These are phyloP conservation scores for Phaffia tasmanica DNA, from an alignment of 768 basidiomycete species.

Conservation along the genomic window DNA sequence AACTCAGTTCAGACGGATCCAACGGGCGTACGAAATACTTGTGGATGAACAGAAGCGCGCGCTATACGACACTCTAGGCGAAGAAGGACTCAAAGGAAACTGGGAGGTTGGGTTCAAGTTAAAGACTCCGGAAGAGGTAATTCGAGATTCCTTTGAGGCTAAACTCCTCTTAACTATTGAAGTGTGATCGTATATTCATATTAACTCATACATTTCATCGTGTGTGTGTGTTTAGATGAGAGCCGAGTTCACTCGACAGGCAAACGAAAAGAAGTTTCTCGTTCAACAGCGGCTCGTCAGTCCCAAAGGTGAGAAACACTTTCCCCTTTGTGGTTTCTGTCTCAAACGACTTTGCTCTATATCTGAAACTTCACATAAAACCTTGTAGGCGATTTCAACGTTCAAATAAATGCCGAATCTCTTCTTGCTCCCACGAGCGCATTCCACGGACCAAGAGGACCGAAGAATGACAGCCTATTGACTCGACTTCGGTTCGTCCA, in stretches of 20 bases:
- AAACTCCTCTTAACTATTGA: not conserved
- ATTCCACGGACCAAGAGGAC: slow-evolving; percentile 20
- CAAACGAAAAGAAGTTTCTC: slow-evolving; percentile 31
- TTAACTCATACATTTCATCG: not conserved
- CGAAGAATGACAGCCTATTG: slow-evolving; percentile 2
- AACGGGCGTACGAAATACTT: slow-evolving; percentile 73
- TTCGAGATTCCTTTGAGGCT: slow-evolving; percentile 3
- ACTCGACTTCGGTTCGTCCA: slow-evolving; percentile 16
- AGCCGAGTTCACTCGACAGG: slow-evolving; percentile 32
- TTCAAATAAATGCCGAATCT: slow-evolving; percentile 35
- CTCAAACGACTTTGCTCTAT: too few species aligned
- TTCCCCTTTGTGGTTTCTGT: not conserved
- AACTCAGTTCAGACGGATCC: slow-evolving; percentile 59
- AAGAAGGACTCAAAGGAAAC: slow-evolving; percentile 38
- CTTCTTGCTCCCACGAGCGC: slow-evolving; percentile 31
- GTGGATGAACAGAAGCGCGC: slow-evolving; percentile 50
- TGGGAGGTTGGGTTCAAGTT: slow-evolving; percentile 38
- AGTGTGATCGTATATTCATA: not conserved
- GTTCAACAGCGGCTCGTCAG: slow-evolving; percentile 33
- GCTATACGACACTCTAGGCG: slow-evolving; percentile 65
- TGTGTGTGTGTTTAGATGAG: slow-evolving; percentile 30
- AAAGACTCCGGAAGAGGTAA: slow-evolving; percentile 36
- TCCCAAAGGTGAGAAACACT: slow-evolving; percentile 27
- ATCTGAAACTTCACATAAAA: too few species aligned
- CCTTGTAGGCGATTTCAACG: slow-evolving; percentile 29